A percentile compares a stretch with the other conserved stretches of the same genome.
These are phyloP conservation scores for Saccharum officinarum DNA, from an alignment of 176 grass and related monocot genomes.

Conservation along the genomic window DNA sequence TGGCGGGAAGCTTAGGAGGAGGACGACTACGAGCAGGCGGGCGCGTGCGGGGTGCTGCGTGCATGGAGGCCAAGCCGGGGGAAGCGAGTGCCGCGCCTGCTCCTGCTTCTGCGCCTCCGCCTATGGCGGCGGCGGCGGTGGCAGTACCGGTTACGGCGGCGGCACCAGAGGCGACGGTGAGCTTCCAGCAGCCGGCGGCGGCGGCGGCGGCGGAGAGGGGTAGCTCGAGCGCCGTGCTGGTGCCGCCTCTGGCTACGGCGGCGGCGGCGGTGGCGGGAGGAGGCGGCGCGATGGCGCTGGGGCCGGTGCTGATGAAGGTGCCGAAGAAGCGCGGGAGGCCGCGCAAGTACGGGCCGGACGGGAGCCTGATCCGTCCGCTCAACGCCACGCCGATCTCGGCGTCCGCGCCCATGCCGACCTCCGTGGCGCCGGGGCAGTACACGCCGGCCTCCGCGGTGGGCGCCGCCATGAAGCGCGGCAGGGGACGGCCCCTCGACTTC, in stretches of 20 bases:
- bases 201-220: slow-evolving; percentile 25
- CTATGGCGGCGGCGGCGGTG: background rate
- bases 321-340: slow-evolving; percentile 92
- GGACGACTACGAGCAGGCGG: background rate
- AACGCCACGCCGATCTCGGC: slow-evolving; percentile 91
- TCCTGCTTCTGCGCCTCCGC: background rate
- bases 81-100: slow-evolving; percentile 18
- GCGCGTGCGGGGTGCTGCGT: background rate
- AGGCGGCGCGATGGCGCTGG: background rate
- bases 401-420: slow-evolving; percentile 51
- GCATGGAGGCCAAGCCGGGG: slow-evolving; percentile 57
- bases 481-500: slow-evolving; percentile 65
- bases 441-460: slow-evolving; percentile 86
- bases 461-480: slow-evolving; percentile 87
- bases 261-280: background rate
- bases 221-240: slow-evolving; percentile 36
- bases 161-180: slow-evolving; percentile 30
- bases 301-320: slow-evolving; percentile 39
- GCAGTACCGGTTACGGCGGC: background rate
- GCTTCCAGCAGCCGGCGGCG: slow-evolving; percentile 25
- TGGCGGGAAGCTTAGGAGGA: slow-evolving; percentile 14
- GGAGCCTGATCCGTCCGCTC: slow-evolving; percentile 80
- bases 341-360: slow-evolving; percentile 92
- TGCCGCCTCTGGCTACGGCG: slow-evolving; percentile 2
- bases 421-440: slow-evolving; percentile 51